Conservation (phyloP, 768 basidiomycete genomes). For the Sporobolomyces roseus region DNA sequence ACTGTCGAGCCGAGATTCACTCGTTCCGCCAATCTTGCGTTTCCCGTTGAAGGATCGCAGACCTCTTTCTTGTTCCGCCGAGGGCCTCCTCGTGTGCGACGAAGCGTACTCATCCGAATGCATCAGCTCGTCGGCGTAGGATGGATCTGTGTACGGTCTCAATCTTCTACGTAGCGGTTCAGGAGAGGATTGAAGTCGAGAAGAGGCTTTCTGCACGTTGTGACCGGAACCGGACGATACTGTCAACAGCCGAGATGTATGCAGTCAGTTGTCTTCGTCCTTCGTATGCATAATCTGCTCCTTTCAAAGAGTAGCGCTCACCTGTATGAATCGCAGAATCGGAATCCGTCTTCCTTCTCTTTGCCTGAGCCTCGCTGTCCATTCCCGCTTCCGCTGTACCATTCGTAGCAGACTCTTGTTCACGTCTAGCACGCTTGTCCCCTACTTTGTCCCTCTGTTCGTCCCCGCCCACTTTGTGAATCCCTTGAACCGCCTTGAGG, state of each 20-base stretch:
- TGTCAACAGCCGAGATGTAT: too few species aligned
- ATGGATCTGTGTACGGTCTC: background rate
- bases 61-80: background rate
- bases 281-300: too few species aligned
- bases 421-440: too few species aligned
- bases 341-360: conserved; percentile 1
- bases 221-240: too few species aligned
- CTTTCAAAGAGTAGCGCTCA: background rate
- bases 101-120: background rate
- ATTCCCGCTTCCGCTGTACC: too few species aligned
- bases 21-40: background rate
- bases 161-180: background rate
- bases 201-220: too few species aligned
- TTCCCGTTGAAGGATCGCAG: conserved; percentile 12
- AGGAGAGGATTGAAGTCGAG: background rate
- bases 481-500: background rate
- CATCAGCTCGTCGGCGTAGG: conserved; percentile 17
- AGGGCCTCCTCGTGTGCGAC: background rate
- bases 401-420: too few species aligned
- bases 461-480: too few species aligned
- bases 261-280: too few species aligned
- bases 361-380: background rate
- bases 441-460: background rate
- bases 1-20: background rate
- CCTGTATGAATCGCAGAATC: conserved; percentile 1